Evolutionary conservation across 345 rosid genomes (phyloP), one percentile per base, ranked within the genome.

Genomic region (Carallia pectinifolia): DNA sequence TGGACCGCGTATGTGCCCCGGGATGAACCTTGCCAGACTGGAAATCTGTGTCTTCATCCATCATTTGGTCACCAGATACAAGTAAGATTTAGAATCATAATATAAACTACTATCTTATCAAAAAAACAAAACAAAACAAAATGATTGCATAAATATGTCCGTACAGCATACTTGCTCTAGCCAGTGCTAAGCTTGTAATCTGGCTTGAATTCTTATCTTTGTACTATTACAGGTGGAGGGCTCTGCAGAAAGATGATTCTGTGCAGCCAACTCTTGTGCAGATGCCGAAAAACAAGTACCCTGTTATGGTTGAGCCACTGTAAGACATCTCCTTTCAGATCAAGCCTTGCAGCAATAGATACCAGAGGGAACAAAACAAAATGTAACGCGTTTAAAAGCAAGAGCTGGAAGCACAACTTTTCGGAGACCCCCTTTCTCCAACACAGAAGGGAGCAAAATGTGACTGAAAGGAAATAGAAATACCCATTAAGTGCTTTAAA

Each of bases 1-100:
- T 59, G 89, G 93, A 76, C 87, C 90, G 0, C 78, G 90, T 7
- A 89, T 86, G 93, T 85, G 93, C 75, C 89, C 89, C 0, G 88
- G 93, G 70, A 82, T 86, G 65, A 86, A 86, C 75, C 81, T 89
- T 68, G 93, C 93, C 50, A 89, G 84, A 75, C 66, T 89, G 58
- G 93, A 86, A 74, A 85, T 85, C 74, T 85, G 76, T 37, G 71
- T 89, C 69, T 86, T 89, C 83, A 70, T 86, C 71, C 90, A 89
- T 71, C 88, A 85, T 78, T 77, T 89, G 23, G 81, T 80, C 75
- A 82, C 82, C 81, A 85, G 70, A 82, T 83, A 79, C 87, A 83
- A 85, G 90, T 89, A 81, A 74, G 88, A 60, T 31, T 30, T 10
- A 44, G 50, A 44, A 44, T 44, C 17, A 12, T 10, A 12, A 2